Evolutionary conservation across 208 protist genomes (phyloP).

Genomic region (Porcisia hertigi): DNA sequence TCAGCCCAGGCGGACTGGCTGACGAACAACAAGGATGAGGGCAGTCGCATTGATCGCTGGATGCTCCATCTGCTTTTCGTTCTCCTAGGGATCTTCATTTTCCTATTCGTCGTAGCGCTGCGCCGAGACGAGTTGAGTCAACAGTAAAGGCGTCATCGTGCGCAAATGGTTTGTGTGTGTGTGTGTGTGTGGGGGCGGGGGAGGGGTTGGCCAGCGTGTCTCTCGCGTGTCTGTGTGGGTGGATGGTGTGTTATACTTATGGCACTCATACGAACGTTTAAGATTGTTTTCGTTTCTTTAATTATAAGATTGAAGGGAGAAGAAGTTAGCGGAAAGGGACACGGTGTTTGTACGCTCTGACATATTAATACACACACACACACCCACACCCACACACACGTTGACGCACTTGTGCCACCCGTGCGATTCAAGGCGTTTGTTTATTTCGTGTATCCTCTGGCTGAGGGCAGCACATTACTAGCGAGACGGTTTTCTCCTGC

Average conservation of each 20-base stretch:
- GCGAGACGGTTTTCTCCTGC: neutral
- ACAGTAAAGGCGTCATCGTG: neutral
- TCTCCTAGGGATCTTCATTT: slow-evolving; percentile 30
- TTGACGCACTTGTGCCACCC: no score
- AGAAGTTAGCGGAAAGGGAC: neutral
- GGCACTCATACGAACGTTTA: neutral
- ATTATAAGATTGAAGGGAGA: neutral
- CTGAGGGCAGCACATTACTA: neutral
- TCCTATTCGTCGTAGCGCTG: slow-evolving; percentile 27
- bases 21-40: slow-evolving; percentile 5
- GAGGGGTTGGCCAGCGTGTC: neutral
- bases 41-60: slow-evolving; percentile 5
- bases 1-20: slow-evolving; percentile 9
- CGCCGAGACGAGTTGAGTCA: neutral
- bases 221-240: neutral
- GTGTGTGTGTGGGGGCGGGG: neutral
- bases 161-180: neutral
- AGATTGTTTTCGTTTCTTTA: slow-evolving; percentile 1
- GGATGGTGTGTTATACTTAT: neutral
- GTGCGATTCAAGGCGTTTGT: neutral
- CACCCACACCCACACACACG: no score
- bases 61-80: slow-evolving; percentile 40
- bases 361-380: neutral
- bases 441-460: neutral
- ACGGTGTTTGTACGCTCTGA: neutral